Conservation (phyloP, 2,329 filamentous ascomycete genomes). For the Fusarium sp. region DNA sequence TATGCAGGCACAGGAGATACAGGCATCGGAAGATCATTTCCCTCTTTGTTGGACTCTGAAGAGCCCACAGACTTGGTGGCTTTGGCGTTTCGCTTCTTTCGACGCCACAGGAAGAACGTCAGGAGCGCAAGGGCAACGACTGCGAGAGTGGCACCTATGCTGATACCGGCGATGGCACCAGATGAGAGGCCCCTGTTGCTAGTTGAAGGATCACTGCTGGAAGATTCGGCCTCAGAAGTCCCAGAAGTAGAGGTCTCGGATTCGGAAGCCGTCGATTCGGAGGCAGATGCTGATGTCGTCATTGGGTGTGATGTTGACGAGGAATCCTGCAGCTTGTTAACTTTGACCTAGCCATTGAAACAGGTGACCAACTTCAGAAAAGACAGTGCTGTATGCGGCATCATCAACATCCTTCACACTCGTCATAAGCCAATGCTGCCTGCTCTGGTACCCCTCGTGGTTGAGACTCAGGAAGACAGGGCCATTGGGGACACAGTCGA, state of each 20-base stretch:
- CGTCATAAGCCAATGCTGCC: constrained; percentile 51
- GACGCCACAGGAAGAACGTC: constrained; percentile 24
- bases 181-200: constrained; percentile 5
- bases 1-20: background rate
- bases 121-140: constrained; percentile 10
- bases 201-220: background rate
- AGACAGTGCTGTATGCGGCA: constrained; percentile 48
- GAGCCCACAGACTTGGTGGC: background rate
- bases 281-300: background rate
- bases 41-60: background rate
- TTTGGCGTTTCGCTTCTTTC: constrained; percentile 14
- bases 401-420: constrained; percentile 47
- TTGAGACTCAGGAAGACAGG: constrained; percentile 48
- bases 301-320: background rate
- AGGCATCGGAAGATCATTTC: background rate
- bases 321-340: constrained; percentile 5
- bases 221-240: background rate
- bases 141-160: constrained; percentile 6
- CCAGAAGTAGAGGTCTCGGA: background rate
- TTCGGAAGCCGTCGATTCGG: background rate
- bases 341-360: background rate
- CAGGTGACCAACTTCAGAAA: constrained; percentile 40
- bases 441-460: constrained; percentile 39
- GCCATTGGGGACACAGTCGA: constrained; percentile 49
- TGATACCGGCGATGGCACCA: constrained; percentile 19